Evolutionary conservation across 306 rosid genomes (phyloP).

Genomic region (Pyrus bretschneideri): DNA sequence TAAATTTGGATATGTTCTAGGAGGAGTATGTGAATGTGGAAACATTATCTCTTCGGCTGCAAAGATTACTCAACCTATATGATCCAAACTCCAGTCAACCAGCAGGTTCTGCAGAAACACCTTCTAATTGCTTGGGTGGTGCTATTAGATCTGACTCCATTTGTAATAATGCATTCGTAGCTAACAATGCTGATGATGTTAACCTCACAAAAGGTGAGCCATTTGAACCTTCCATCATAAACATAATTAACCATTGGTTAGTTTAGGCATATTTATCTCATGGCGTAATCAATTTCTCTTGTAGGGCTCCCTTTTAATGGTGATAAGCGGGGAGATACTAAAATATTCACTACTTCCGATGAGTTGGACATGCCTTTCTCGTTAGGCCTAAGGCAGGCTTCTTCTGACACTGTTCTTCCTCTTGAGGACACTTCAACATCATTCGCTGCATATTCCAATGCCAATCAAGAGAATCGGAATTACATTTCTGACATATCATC

Average conservation of each 20-base stretch:
- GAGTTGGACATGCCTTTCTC: neutral
- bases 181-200: neutral
- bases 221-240: neutral
- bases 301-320: slow-evolving; percentile 1
- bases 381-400: neutral
- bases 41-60: slow-evolving; percentile 22
- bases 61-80: neutral
- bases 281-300: neutral
- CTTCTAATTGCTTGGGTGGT: neutral
- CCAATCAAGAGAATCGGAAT: slow-evolving; percentile 14
- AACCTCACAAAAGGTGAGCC: neutral
- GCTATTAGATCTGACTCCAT: neutral
- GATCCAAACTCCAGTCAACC: slow-evolving; percentile 3
- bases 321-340: slow-evolving; percentile 4
- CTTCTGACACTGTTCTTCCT: slow-evolving; percentile 9
- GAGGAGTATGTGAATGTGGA: slow-evolving; percentile 31
- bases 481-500: slow-evolving; percentile 9
- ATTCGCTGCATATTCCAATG: slow-evolving; percentile 9
- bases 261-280: neutral
- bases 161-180: neutral
- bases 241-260: neutral
- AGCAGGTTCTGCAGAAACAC: neutral
- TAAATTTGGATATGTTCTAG: slow-evolving; percentile 16
- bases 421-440: slow-evolving; percentile 14
- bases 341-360: neutral